phyloP scores from a whole-genome alignment of 228 moss, liverwort and hornwort genomes.

The Sphagnum magellanicum region DNA sequence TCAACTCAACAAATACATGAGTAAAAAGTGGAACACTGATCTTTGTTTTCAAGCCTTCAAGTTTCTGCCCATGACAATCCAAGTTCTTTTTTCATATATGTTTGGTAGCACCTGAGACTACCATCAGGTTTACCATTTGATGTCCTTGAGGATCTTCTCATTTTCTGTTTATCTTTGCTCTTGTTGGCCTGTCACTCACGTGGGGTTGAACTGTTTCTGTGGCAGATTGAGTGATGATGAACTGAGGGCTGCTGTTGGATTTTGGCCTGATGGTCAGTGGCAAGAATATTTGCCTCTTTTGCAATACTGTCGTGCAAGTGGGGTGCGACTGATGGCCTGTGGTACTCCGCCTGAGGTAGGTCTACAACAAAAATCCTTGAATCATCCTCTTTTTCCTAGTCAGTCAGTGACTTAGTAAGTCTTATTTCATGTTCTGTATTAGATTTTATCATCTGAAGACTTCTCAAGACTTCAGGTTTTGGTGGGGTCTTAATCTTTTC shows the following conservation, averaged over 20 bases:
- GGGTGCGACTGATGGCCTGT: constrained; percentile 83
- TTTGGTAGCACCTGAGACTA: background rate
- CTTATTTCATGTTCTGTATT: background rate
- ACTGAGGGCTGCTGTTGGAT: constrained; percentile 32
- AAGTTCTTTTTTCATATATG: background rate
- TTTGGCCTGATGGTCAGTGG: constrained; percentile 63
- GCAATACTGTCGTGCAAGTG: constrained; percentile 62
- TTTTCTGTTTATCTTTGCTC: background rate
- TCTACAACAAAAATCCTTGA: background rate
- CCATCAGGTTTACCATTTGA: background rate
- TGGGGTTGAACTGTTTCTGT: constrained; percentile 1
- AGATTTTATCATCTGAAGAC: background rate
- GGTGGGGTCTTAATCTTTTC: background rate
- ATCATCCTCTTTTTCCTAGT: background rate
- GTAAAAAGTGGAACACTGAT: constrained; percentile 37
- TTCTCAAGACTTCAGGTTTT: background rate
- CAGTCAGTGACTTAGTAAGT: too few species aligned
- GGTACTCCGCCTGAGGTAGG: constrained; percentile 72
- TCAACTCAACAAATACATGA: constrained; percentile 70
- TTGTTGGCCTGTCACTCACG: background rate
- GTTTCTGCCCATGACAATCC: background rate
- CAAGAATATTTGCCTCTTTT: constrained; percentile 68
- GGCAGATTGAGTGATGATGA: constrained; percentile 66
- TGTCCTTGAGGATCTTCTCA: background rate
- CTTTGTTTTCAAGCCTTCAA: background rate